These are phyloP conservation scores for Phytophthora tentaculata DNA, from an alignment of 352 stramenopile genomes.

Conservation along the genomic window DNA sequence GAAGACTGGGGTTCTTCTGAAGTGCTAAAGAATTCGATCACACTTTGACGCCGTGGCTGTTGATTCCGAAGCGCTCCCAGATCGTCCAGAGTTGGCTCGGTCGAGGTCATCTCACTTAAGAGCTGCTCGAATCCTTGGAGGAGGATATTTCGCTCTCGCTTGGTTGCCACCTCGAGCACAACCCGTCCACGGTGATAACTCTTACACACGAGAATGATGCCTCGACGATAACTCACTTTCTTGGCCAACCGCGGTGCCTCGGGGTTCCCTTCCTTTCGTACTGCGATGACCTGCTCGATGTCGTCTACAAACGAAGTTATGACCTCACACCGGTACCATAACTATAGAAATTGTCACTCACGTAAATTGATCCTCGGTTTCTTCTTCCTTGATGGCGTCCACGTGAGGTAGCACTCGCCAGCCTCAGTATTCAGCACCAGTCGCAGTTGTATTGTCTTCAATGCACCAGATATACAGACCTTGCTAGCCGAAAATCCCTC, in stretches of 20 bases:
- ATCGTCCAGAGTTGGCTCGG: constrained; percentile 50
- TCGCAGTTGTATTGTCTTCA: constrained; percentile 72
- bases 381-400: constrained; percentile 75
- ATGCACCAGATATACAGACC: constrained; percentile 65
- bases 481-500: constrained; percentile 71
- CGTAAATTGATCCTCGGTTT: constrained; percentile 62
- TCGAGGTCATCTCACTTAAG: constrained; percentile 53
- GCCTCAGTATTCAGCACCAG: constrained; percentile 50
- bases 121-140: constrained; percentile 62
- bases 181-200: constrained; percentile 68
- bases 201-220: constrained; percentile 71
- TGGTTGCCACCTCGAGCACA: constrained; percentile 66
- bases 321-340: no score
- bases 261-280: constrained; percentile 59
- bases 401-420: constrained; percentile 75
- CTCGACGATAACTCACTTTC: constrained; percentile 70
- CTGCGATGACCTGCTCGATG: constrained; percentile 60
- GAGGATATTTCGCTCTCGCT: constrained; percentile 63
- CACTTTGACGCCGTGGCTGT: constrained; percentile 50
- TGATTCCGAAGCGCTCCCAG: constrained; percentile 55
- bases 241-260: constrained; percentile 52
- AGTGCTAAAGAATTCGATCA: constrained; percentile 58
- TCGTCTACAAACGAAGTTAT: constrained; percentile 67
- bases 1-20: constrained; percentile 16
- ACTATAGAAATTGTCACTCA: constrained; percentile 44